Evolutionary conservation across 2,329 filamentous ascomycete species (phyloP).

Genomic region (Hymenoscyphus infarciens): DNA sequence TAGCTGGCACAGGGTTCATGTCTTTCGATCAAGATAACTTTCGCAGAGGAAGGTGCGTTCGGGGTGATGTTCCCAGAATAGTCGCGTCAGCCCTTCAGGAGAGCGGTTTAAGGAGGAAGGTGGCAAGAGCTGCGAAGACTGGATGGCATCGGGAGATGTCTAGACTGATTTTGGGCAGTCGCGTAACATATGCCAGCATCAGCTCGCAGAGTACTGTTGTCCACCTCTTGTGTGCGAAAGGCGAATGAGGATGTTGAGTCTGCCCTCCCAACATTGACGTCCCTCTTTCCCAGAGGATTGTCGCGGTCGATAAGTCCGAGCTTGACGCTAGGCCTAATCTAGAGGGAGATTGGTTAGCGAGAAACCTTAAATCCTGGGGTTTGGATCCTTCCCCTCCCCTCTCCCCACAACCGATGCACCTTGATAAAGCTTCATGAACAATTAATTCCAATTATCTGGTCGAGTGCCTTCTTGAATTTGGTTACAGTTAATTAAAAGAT

Average conservation of each 20-base stretch:
- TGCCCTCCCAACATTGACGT: constrained; percentile 3
- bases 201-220: not conserved
- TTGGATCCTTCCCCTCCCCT: not conserved
- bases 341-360: not conserved
- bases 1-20: constrained; percentile 28
- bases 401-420: not conserved
- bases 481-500: too few species aligned
- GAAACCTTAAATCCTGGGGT: not conserved
- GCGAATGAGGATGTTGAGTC: constrained; percentile 3
- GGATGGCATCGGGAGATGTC: constrained; percentile 22
- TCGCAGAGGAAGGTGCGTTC: constrained; percentile 2
- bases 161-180: constrained; percentile 10
- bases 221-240: not conserved
- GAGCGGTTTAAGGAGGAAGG: constrained; percentile 19
- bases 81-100: constrained; percentile 20
- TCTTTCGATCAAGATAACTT: not conserved
- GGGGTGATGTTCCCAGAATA: constrained; percentile 14
- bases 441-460: not conserved
- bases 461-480: not conserved
- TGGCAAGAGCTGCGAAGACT: constrained; percentile 18
- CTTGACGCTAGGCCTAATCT: not conserved
- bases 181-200: constrained; percentile 14
- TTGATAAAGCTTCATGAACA: not conserved
- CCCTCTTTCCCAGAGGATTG: not conserved
- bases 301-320: constrained; percentile 1